Evolutionary conservation across 805 yeast species (phyloP).

Genomic region (Lipomyces starkeyi): DNA sequence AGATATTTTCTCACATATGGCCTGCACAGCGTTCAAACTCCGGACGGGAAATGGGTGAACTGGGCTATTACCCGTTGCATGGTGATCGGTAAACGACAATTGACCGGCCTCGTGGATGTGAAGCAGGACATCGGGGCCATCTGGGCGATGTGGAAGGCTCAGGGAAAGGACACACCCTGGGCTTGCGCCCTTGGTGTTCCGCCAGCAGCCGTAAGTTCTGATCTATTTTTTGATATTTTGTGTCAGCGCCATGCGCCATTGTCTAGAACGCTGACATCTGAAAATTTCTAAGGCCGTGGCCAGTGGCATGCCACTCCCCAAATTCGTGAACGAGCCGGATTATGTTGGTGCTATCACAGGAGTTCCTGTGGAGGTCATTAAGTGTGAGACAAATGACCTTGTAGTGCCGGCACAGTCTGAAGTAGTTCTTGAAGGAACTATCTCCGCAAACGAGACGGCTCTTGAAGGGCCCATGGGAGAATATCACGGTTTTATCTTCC

Average conservation of each 20-base stretch:
- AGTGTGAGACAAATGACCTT: not conserved
- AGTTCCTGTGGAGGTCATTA: slow-evolving; percentile 2
- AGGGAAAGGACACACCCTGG: slow-evolving; percentile 3
- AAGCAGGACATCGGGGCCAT: not conserved
- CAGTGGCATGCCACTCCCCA: not conserved
- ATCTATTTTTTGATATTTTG: not conserved
- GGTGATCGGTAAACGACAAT: slow-evolving; percentile 2
- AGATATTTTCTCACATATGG: slow-evolving; percentile 1
- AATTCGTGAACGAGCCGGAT: slow-evolving; percentile 1
- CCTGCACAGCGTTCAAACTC: slow-evolving; percentile 1
- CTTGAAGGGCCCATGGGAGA: not conserved
- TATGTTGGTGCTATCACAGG: slow-evolving; percentile 2
- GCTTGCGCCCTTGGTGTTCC: slow-evolving; percentile 3
- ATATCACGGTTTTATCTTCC: slow-evolving; percentile 1
- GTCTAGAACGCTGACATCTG: not conserved
- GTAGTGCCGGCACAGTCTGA: slow-evolving; percentile 3
- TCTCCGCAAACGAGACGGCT: not conserved
- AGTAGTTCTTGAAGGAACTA: not conserved
- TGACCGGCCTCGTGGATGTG: not conserved
- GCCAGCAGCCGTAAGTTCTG: not conserved
- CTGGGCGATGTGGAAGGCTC: slow-evolving; percentile 3
- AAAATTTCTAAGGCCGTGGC: not conserved
- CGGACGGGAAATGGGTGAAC: not conserved
- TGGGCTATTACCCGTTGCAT: slow-evolving; percentile 1
- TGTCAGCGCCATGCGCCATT: not conserved